Evolutionary conservation across 108 stramenopile species (phyloP), one percentile per base, ranked within the genome.

Genomic region (Cylindrotheca fusiformis): DNA sequence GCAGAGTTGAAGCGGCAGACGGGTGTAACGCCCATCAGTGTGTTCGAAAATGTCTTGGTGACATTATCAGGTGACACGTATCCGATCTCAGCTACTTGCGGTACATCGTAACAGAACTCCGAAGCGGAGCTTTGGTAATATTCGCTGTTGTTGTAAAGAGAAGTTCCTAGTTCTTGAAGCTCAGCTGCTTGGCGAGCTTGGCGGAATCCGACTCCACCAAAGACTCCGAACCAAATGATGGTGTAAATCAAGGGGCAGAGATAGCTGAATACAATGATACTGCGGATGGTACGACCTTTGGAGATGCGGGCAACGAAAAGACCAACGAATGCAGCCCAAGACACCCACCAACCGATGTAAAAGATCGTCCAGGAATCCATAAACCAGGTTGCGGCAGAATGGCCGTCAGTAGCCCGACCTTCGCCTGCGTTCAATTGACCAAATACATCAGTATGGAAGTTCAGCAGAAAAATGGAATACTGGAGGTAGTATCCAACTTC

Each of bases 291-390:
- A 29, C 85, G 68, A 46, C 79, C 79, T 41, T 63, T 71, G 54
- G 79, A 81, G 33, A 86, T 83, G 54, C 82, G 79, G 10, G 79
- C 85, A 69, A 86, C 65, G 53, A 86, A 86, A 20, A 83, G 52
- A 49, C 85, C 85, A n/a, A 86, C 85, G 48, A 86, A 86, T 33
- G 68, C 63, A 1, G 81, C 68, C 85, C 85, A 86, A 17, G 85
- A 58, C 10, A 77, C 82, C 85, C 85, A 82, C 85, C 81, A 86
- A 17, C 73, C 85, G 63, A 76, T 73, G 77, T 86, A 84, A 60
- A 82, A 85, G 65, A 85, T 64, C 18, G 76, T 85, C 84, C 84
- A 85, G 14, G 50, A 50, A 45, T 75, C 71, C 61, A 82, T 83
- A 73, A 76, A 85, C 67, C 69, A 76, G 20, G 69, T 36, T 19